Percentiles rank a stretch among this genome's conserved stretches.
Conservation (phyloP, 805 yeast species). For the Myxozyma kluyveri region DNA sequence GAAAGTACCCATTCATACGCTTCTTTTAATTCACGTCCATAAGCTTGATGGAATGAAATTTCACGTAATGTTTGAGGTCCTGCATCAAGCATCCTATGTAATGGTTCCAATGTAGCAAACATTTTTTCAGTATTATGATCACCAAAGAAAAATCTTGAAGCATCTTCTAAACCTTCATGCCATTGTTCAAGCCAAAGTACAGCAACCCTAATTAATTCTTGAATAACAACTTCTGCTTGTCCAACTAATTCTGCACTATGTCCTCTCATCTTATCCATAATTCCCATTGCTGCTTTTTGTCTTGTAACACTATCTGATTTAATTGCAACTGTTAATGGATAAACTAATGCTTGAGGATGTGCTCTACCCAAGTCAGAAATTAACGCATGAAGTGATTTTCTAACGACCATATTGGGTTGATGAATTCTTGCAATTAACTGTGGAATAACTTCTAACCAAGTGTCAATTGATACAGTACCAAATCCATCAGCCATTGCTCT, state of each 20-base stretch:
- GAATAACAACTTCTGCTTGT: conserved; percentile 92
- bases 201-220: conserved; percentile 89
- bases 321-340: conserved; percentile 92
- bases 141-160: conserved; percentile 87
- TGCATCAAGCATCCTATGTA: conserved; percentile 76
- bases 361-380: conserved; percentile 87
- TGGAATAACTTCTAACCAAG: conserved; percentile 94
- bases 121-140: conserved; percentile 93
- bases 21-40: conserved; percentile 87
- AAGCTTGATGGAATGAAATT: conserved; percentile 85
- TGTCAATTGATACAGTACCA: conserved; percentile 80
- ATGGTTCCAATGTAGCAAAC: conserved; percentile 86
- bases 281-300: conserved; percentile 85
- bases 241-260: conserved; percentile 83
- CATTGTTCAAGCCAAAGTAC: conserved; percentile 97
- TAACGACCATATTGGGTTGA: conserved; percentile 84
- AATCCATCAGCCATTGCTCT: conserved; percentile 89
- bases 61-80: conserved; percentile 92
- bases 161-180: conserved; percentile 97
- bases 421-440: conserved; percentile 95
- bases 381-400: conserved; percentile 72
- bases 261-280: conserved; percentile 85
- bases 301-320: conserved; percentile 88
- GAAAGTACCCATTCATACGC: conserved; percentile 92
- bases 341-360: conserved; percentile 95